Conservation (phyloP, 495 filamentous ascomycete genomes). For the Talaromyces adpressus region DNA sequence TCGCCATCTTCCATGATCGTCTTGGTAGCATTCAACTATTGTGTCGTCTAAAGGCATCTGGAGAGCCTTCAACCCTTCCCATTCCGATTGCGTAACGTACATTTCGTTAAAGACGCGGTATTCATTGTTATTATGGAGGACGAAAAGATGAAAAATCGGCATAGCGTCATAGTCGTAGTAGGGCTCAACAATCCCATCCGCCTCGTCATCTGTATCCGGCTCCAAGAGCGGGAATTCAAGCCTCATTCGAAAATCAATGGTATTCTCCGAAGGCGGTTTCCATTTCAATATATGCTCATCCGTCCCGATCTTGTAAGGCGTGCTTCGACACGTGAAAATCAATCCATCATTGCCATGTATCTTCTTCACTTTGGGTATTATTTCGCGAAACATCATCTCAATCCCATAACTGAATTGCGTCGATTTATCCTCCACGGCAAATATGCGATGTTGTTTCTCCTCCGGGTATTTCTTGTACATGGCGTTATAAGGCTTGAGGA, state of each 20-base stretch:
- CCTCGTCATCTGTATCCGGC: slow-evolving; percentile 59
- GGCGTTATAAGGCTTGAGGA: slow-evolving; percentile 72
- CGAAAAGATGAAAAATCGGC: slow-evolving; percentile 53
- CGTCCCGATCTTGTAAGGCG: slow-evolving; percentile 80
- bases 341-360: slow-evolving; percentile 90
- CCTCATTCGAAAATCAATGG: slow-evolving; percentile 78
- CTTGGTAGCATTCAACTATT: slow-evolving; percentile 83
- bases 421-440: slow-evolving; percentile 75
- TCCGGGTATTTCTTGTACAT: slow-evolving; percentile 62
- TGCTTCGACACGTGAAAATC: slow-evolving; percentile 88
- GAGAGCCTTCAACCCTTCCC: slow-evolving; percentile 70
- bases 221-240: slow-evolving; percentile 69
- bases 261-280: slow-evolving; percentile 91
- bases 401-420: slow-evolving; percentile 85
- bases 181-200: slow-evolving; percentile 47
- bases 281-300: slow-evolving; percentile 93
- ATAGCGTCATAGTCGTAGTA: slow-evolving; percentile 53
- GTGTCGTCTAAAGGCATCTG: slow-evolving; percentile 67
- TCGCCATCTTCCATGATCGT: slow-evolving; percentile 66
- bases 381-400: slow-evolving; percentile 80
- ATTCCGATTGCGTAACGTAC: slow-evolving; percentile 65
- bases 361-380: slow-evolving; percentile 66
- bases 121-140: slow-evolving; percentile 45
- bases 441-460: slow-evolving; percentile 63
- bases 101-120: slow-evolving; percentile 61